Conservation (phyloP, 139 green algal genomes). For the Dunaliella sp. region DNA sequence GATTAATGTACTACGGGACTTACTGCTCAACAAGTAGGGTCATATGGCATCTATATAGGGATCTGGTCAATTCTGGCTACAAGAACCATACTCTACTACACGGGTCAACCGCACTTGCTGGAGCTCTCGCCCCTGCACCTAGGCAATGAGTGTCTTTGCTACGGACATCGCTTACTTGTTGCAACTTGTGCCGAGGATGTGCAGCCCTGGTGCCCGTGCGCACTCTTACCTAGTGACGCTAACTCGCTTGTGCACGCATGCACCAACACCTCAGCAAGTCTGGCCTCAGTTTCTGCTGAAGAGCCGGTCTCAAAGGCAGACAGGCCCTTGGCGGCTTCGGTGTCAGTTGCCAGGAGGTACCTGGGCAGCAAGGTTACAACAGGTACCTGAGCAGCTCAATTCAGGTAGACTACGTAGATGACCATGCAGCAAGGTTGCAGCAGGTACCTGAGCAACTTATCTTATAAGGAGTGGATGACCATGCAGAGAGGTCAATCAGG, state of each 20-base stretch:
- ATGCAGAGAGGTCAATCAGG: background rate
- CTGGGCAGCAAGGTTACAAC: background rate
- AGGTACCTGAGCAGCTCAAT: background rate
- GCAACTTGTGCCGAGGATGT: too few relatives aligned
- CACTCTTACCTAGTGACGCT: conserved; percentile 11
- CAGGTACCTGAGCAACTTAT: background rate
- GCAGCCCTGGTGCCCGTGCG: too few relatives aligned
- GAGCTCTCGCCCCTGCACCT: too few relatives aligned
- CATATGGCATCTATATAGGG: too few relatives aligned
- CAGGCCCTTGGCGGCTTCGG: conserved; percentile 1
- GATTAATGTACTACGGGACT: too few relatives aligned
- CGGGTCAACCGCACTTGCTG: too few relatives aligned
- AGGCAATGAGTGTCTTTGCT: too few relatives aligned
- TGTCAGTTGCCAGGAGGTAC: conserved; percentile 32
- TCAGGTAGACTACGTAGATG: background rate
- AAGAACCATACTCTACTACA: too few relatives aligned
- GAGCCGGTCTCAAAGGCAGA: background rate
- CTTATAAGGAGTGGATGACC: too few relatives aligned
- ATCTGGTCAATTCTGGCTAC: too few relatives aligned
- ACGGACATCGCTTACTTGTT: too few relatives aligned
- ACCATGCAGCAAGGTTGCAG: background rate
- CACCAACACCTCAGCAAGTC: conserved; percentile 36
- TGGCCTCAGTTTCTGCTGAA: conserved; percentile 24
- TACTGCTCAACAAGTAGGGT: too few relatives aligned
- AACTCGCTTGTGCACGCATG: conserved; percentile 39